Conservation (phyloP, 306 rosid genomes). For the Inga oerstediana region DNA sequence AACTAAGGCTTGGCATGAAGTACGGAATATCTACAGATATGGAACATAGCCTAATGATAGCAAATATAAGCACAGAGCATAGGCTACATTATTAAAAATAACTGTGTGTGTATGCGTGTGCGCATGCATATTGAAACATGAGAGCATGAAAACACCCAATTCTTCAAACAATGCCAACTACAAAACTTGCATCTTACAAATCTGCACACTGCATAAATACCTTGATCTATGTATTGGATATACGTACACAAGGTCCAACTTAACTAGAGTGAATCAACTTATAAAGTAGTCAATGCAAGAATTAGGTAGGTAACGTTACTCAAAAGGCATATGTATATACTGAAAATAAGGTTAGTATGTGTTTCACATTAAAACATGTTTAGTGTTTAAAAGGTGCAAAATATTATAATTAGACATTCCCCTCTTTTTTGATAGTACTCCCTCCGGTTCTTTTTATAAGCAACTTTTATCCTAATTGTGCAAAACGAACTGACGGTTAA, state of each 20-base stretch:
- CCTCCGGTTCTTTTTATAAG: too few relatives aligned
- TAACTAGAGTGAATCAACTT: background rate
- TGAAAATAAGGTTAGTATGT: background rate
- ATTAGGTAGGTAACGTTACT: background rate
- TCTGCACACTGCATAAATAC: background rate
- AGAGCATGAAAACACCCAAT: background rate
- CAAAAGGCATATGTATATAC: background rate
- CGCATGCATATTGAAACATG: background rate
- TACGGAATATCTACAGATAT: background rate
- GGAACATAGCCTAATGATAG: background rate
- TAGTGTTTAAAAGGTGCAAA: background rate
- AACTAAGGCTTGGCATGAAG: background rate
- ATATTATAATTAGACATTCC: background rate
- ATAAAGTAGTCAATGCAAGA: background rate
- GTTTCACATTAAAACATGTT: background rate
- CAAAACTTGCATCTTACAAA: background rate
- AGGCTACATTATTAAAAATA: background rate
- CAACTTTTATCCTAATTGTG: too few relatives aligned
- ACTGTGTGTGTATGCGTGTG: background rate
- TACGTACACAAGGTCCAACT: background rate
- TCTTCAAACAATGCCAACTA: background rate
- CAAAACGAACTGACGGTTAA: too few relatives aligned
- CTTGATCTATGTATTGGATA: background rate
- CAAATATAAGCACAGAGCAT: background rate
- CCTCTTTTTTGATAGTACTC: background rate